These are phyloP conservation scores for Dactylellina haptotyla DNA, from an alignment of 2,329 filamentous ascomycete genomes.

Conservation along the genomic window DNA sequence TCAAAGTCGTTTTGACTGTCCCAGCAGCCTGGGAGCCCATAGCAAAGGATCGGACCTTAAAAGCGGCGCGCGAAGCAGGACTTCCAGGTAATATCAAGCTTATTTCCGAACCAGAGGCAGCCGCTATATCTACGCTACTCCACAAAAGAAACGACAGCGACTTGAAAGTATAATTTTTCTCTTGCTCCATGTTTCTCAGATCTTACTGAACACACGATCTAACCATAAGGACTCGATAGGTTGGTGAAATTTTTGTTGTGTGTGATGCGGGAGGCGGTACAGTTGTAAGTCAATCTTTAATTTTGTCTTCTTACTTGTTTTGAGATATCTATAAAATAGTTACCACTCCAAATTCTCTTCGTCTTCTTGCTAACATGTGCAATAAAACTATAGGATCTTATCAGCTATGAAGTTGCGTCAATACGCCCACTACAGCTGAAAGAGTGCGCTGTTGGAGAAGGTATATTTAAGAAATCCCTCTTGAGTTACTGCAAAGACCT, in stretches of 20 bases:
- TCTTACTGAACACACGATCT: not conserved
- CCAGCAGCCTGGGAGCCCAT: conserved; percentile 64
- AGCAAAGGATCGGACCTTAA: conserved; percentile 62
- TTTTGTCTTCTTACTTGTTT: not conserved
- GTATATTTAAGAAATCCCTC: conserved; percentile 2
- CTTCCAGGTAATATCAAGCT: conserved; percentile 49
- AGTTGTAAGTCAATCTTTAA: conserved; percentile 5
- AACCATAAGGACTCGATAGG: conserved; percentile 5
- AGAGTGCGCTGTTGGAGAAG: conserved; percentile 76
- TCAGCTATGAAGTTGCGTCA: conserved; percentile 78
- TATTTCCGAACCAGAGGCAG: conserved; percentile 58
- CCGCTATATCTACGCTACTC: conserved; percentile 56
- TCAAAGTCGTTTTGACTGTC: conserved; percentile 69
- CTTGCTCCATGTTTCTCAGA: not conserved
- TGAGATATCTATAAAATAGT: not conserved
- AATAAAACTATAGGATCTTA: conserved; percentile 63
- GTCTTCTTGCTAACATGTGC: not conserved
- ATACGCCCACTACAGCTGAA: conserved; percentile 78
- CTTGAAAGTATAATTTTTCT: not conserved
- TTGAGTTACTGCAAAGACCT: not conserved
- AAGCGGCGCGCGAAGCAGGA: conserved; percentile 60
- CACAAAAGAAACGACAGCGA: not conserved
- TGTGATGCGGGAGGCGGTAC: conserved; percentile 69
- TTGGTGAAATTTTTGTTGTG: conserved; percentile 66
- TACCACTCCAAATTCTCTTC: not conserved